These are phyloP conservation scores for Barnettozyma sp. DNA, from an alignment of 805 yeast species.

Conservation along the genomic window DNA sequence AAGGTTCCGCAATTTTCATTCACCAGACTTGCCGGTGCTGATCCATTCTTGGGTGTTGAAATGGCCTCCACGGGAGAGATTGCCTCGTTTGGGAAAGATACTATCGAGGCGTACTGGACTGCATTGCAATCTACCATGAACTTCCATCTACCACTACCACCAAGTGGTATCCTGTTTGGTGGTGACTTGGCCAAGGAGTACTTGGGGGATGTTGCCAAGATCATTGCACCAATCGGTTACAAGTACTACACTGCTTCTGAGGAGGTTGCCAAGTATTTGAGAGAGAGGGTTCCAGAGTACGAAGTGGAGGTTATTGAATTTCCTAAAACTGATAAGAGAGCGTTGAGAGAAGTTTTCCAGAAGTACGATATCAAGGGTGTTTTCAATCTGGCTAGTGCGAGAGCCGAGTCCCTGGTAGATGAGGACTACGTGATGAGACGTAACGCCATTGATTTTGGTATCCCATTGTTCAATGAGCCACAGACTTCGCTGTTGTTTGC, in stretches of 20 bases:
- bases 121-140: conserved; percentile 96
- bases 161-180: conserved; percentile 84
- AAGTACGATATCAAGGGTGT: conserved; percentile 79
- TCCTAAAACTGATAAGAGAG: conserved; percentile 91
- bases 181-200: conserved; percentile 76
- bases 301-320: conserved; percentile 65
- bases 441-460: conserved; percentile 96
- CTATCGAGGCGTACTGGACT: conserved; percentile 94
- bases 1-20: conserved; percentile 98
- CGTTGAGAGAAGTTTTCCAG: conserved; percentile 88
- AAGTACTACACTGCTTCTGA: conserved; percentile 71
- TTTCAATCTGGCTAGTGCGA: conserved; percentile 82
- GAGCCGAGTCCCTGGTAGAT: conserved; percentile 81
- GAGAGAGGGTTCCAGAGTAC: conserved; percentile 33
- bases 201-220: conserved; percentile 67
- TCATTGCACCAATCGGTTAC: conserved; percentile 70
- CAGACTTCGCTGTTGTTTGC: conserved; percentile 86
- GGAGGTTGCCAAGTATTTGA: conserved; percentile 65
- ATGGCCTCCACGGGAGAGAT: conserved; percentile 99
- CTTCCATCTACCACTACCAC: conserved; percentile 89
- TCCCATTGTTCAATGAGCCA: conserved; percentile 95
- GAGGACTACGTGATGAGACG: conserved; percentile 97
- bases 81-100: conserved; percentile 88
- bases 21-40: conserved; percentile 98
- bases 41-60: conserved; percentile 97